Evolutionary conservation across 495 filamentous ascomycete genomes (phyloP), one percentile per base, ranked within the genome.

Genomic region (Neurospora sp.): DNA sequence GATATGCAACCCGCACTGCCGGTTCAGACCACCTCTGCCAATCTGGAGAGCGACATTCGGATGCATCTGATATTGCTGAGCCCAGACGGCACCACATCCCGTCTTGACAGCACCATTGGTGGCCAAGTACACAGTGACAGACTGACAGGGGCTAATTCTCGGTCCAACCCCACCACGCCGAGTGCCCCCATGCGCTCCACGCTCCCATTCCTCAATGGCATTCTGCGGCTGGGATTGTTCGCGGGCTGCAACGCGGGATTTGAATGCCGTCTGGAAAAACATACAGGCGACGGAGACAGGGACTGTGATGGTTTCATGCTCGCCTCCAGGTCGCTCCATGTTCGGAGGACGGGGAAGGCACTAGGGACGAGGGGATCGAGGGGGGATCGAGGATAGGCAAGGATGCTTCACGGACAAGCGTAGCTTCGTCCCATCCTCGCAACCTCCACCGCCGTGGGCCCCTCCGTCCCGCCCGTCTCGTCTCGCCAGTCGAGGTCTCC

Each of bases 401-500:
- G 54, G 27, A 37, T 66, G 23, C 54, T 27, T 59, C 16, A 9
- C 27, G 20, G n/a, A n/a, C n/a, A n/a, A n/a, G n/a, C n/a, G n/a
- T n/a, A n/a, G n/a, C 46, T 59, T 59, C 48, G 46, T 54, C 20
- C 46, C n/a, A 54, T 54, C 46, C 46, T 54, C 20, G 20, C 46
- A 12, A 59, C 20, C 20, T 59, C 20, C n/a, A n/a, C n/a, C 20
- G 48, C 20, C 48, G 48, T 59, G 48, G 48, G 20, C 48, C 48
- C 46, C 20, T 54, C 46, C 48, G 20, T 59, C 54, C 54, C 23
- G 23, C 12, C 54, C 12, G 54, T 73, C 72, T 73, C 42, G 71
- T 71, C 69, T 73, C 35, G 72, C 59, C 12, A 66, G 54, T 66
- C 54, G 54, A 66, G 54, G 54, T 66, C 27, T 66, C 54, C 54